These are phyloP conservation scores for Sphagnum magellanicum DNA, from an alignment of 228 moss, liverwort and hornwort species.

Conservation along the genomic window DNA sequence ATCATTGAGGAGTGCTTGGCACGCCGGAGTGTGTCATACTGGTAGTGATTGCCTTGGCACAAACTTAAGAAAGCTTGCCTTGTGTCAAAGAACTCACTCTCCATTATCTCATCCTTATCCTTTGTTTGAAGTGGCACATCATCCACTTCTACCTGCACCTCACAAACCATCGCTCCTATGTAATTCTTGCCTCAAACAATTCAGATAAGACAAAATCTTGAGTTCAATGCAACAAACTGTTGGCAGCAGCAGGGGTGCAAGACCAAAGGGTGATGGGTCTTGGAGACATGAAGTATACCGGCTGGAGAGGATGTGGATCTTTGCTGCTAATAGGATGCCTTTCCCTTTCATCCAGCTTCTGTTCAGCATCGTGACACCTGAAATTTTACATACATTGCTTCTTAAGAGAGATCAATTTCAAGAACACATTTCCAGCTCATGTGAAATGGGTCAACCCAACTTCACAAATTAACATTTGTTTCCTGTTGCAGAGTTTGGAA, in stretches of 20 bases:
- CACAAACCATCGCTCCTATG: not conserved
- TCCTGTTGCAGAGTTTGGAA: no score
- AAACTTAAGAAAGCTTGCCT: conserved; percentile 95
- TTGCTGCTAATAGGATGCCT: conserved; percentile 66
- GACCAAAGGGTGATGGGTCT: no score
- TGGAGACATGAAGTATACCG: conserved; percentile 16
- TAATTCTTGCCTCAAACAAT: no score
- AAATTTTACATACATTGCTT: no score
- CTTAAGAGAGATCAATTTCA: no score
- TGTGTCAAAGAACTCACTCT: conserved; percentile 98
- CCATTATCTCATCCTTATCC: conserved; percentile 98
- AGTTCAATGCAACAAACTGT: no score
- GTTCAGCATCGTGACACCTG: conserved; percentile 85
- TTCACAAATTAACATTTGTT: no score
- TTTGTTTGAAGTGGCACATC: conserved; percentile 77
- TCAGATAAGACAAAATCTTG: no score
- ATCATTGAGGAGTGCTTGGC: conserved; percentile 99
- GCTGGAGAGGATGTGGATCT: conserved; percentile 56
- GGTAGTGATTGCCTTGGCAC: conserved; percentile 98
- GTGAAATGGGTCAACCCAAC: no score
- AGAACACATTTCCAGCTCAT: no score
- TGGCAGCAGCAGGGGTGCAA: no score
- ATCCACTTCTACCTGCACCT: conserved; percentile 56
- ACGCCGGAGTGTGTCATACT: conserved; percentile 91
- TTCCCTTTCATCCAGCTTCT: conserved; percentile 80